Evolutionary conservation across 495 filamentous ascomycete genomes (phyloP).

Genomic region (Hypomontagnella submonticulosa): DNA sequence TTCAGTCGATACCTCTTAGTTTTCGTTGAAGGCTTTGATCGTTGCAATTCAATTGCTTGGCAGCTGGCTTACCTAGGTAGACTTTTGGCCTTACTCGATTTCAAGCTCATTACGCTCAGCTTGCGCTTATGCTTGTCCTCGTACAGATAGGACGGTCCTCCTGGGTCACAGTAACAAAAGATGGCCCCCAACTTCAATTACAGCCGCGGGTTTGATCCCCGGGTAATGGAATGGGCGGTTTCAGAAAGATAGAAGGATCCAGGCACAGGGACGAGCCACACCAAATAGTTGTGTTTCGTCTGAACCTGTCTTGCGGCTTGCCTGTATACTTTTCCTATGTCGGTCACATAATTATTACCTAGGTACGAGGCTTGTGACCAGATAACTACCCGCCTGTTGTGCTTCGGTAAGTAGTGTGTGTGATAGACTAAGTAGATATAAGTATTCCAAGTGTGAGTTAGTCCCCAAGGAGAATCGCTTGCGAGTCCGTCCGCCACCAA

Average conservation of each 20-base stretch:
- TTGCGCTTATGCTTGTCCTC: too few relatives aligned
- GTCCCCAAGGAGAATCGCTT: constrained; percentile 15
- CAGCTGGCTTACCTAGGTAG: too few relatives aligned
- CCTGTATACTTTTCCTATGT: constrained; percentile 2
- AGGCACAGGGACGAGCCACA: constrained; percentile 27
- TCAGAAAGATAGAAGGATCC: constrained; percentile 37
- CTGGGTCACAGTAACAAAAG: constrained; percentile 10
- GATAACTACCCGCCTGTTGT: constrained; percentile 6
- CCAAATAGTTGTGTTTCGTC: constrained; percentile 21
- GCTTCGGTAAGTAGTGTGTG: background rate
- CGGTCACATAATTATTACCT: constrained; percentile 7
- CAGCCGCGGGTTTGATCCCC: constrained; percentile 4
- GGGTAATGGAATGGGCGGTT: constrained; percentile 21
- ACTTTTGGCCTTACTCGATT: too few relatives aligned
- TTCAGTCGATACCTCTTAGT: too few relatives aligned
- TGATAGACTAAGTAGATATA: background rate
- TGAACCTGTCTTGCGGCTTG: constrained; percentile 6
- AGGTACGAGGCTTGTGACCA: background rate
- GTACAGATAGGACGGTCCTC: background rate
- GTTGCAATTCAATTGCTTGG: too few relatives aligned
- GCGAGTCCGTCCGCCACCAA: constrained; percentile 14
- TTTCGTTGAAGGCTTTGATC: too few relatives aligned
- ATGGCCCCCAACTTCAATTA: constrained; percentile 25
- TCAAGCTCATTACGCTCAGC: too few relatives aligned
- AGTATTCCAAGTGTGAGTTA: constrained; percentile 10